These are phyloP conservation scores for Amylocystis lapponica DNA, from an alignment of 768 basidiomycete genomes.

Conservation along the genomic window DNA sequence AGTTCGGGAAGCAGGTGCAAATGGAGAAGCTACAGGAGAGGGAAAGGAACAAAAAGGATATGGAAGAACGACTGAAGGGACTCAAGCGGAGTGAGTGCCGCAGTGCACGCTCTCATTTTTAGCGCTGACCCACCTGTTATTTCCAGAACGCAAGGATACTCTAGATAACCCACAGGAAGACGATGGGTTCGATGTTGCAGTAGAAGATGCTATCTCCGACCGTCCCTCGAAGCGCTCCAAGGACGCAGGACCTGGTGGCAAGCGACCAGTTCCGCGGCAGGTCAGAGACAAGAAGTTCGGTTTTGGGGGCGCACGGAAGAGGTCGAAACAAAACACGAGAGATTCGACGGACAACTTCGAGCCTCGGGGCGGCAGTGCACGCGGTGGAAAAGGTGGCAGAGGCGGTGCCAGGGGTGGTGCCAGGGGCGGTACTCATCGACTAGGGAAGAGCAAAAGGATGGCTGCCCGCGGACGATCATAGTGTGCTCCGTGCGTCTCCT, in stretches of 20 bases:
- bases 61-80: slow-evolving; percentile 79
- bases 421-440: slow-evolving; percentile 38
- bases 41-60: slow-evolving; percentile 84
- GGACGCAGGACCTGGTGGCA: slow-evolving; percentile 20
- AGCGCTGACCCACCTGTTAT: not conserved
- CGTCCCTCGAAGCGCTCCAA: slow-evolving; percentile 58
- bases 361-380: slow-evolving; percentile 20
- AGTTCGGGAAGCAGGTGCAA: slow-evolving; percentile 98
- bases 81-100: slow-evolving; percentile 79
- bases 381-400: slow-evolving; percentile 24
- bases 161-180: slow-evolving; percentile 61
- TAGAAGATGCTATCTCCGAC: slow-evolving; percentile 84
- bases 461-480: slow-evolving; percentile 27
- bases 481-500: too few species aligned
- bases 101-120: not conserved
- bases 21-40: slow-evolving; percentile 90
- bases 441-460: slow-evolving; percentile 55
- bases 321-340: slow-evolving; percentile 77
- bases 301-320: slow-evolving; percentile 62
- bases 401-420: slow-evolving; percentile 27
- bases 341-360: slow-evolving; percentile 77
- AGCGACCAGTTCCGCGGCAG: slow-evolving; percentile 43
- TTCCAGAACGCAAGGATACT: slow-evolving; percentile 76
- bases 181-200: slow-evolving; percentile 79
- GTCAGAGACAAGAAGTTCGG: slow-evolving; percentile 79